Evolutionary conservation across 2,329 filamentous ascomycete genomes (phyloP).

Genomic region (Exophiala alcalophila): DNA sequence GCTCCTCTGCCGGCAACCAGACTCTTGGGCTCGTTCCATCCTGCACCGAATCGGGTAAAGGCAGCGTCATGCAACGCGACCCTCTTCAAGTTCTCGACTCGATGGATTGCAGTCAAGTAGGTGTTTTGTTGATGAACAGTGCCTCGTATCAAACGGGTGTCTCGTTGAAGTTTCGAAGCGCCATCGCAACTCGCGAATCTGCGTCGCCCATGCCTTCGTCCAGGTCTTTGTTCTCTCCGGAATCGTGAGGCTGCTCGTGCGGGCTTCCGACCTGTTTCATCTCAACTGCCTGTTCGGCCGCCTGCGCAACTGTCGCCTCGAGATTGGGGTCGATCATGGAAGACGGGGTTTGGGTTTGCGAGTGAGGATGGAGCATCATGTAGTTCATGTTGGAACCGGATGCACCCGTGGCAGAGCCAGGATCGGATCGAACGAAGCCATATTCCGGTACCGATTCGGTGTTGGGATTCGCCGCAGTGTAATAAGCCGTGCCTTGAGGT

Average conservation of each 20-base stretch:
- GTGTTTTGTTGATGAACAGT: too few relatives aligned
- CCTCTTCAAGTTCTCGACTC: too few relatives aligned
- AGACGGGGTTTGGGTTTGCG: slow-evolving; percentile 17
- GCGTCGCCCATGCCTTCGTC: slow-evolving; percentile 14
- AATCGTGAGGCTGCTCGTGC: slow-evolving; percentile 1
- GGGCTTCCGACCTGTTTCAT: neutral
- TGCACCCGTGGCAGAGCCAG: slow-evolving; percentile 7
- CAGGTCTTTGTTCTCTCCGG: slow-evolving; percentile 6
- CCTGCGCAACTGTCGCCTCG: slow-evolving; percentile 16
- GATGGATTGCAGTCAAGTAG: too few relatives aligned
- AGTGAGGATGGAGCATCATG: slow-evolving; percentile 9
- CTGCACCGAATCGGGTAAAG: too few relatives aligned
- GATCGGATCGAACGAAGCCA: slow-evolving; percentile 18
- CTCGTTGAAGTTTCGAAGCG: slow-evolving; percentile 23
- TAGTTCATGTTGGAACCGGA: slow-evolving; percentile 9
- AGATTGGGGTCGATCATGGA: slow-evolving; percentile 28
- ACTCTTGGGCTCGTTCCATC: too few relatives aligned
- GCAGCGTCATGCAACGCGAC: too few relatives aligned
- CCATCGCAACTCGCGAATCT: slow-evolving; percentile 21
- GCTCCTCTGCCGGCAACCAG: too few relatives aligned
- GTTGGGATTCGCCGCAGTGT: slow-evolving; percentile 19
- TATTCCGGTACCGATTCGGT: slow-evolving; percentile 20
- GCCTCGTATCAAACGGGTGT: too few relatives aligned
- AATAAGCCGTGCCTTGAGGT: slow-evolving; percentile 22
- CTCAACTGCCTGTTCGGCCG: slow-evolving; percentile 5